Evolutionary conservation across 805 yeast genomes (phyloP).

Genomic region (Wickerhamiella siamensis): DNA sequence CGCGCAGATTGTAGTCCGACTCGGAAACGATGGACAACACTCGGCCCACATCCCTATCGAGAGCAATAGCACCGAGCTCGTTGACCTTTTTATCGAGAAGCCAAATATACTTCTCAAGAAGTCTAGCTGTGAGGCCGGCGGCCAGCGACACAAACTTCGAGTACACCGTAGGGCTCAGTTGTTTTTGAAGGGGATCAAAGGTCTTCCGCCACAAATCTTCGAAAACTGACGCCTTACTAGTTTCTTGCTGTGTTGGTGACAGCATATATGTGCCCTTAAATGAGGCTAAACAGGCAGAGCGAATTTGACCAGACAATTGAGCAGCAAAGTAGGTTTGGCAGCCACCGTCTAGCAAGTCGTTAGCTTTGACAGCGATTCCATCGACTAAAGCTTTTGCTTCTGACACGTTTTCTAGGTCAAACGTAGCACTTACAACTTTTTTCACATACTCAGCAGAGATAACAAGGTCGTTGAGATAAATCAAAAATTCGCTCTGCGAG

Average conservation of each 20-base stretch:
- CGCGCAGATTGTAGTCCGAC: slow-evolving; percentile 59
- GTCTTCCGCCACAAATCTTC: slow-evolving; percentile 48
- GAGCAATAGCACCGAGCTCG: slow-evolving; percentile 66
- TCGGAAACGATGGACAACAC: slow-evolving; percentile 55
- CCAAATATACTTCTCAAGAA: slow-evolving; percentile 57
- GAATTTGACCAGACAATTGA: slow-evolving; percentile 26
- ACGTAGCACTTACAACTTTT: slow-evolving; percentile 25
- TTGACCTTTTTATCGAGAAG: slow-evolving; percentile 51
- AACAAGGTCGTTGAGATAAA: slow-evolving; percentile 60
- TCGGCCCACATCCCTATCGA: slow-evolving; percentile 68
- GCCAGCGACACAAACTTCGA: slow-evolving; percentile 33
- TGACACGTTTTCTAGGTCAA: slow-evolving; percentile 4
- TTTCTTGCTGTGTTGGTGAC: slow-evolving; percentile 19
- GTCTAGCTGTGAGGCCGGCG: slow-evolving; percentile 39
- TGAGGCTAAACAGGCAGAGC: slow-evolving; percentile 25
- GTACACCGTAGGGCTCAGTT: slow-evolving; percentile 42
- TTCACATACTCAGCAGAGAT: slow-evolving; percentile 44
- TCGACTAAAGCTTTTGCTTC: slow-evolving; percentile 6
- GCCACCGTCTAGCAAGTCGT: slow-evolving; percentile 32
- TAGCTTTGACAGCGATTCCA: slow-evolving; percentile 24
- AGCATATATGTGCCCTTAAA: slow-evolving; percentile 29
- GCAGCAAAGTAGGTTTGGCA: slow-evolving; percentile 26
- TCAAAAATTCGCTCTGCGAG: slow-evolving; percentile 43
- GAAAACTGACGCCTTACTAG: slow-evolving; percentile 29
- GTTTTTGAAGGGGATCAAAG: slow-evolving; percentile 49